Base-by-base conservation (phyloP, 257 asterid species). In the Thymus mandschuricus region DNA sequence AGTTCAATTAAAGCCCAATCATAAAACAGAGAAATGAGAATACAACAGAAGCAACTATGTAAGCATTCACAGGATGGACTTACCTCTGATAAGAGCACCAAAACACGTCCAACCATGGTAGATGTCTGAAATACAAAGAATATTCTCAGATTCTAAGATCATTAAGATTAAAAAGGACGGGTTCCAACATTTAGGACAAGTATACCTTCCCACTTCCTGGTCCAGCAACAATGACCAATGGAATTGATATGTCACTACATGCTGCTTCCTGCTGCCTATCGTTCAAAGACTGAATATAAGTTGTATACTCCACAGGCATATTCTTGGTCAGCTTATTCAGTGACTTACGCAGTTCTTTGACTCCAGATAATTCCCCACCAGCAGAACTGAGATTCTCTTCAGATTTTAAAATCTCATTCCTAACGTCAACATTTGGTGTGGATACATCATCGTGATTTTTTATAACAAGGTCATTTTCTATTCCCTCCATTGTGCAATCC, bases 121-220 rank as follows among this genome's bases (percentile, higher is more conserved):
- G 99, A 94, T 77, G 99, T 91, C 97, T 91, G 88, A 66, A 33
- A 84, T 60, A 75, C 34, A 74, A 82, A 82, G 66, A 60, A 75
- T 72, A 77, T 73, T 64, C 57, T 59, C 80, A 44, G 68, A 68
- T 54, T 64, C 57, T 59, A 81, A 44, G 68, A 68, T 54, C 72
- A 72, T 68, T 35, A 66, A 73, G 21, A 55, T 51, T 11, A 67
- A 50, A 67, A 56, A 58, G 69, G 63, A 58, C 76, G 33, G 13
- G 29, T 43, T 70, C 28, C 61, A 68, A 69, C 65, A 21, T 33
- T 69, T 38, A 41, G 41, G 57, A 70, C 60, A 15, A 72, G 67
- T 78, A 72, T 66, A 91, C 99, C 99, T 94, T 94, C 70, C 98
- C 98, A 73, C 98, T 94, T 75, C 98, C 98, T 41, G 98, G 98